phyloP scores from a whole-genome alignment of 495 filamentous ascomycete species.

The Penicillium paxilli region DNA sequence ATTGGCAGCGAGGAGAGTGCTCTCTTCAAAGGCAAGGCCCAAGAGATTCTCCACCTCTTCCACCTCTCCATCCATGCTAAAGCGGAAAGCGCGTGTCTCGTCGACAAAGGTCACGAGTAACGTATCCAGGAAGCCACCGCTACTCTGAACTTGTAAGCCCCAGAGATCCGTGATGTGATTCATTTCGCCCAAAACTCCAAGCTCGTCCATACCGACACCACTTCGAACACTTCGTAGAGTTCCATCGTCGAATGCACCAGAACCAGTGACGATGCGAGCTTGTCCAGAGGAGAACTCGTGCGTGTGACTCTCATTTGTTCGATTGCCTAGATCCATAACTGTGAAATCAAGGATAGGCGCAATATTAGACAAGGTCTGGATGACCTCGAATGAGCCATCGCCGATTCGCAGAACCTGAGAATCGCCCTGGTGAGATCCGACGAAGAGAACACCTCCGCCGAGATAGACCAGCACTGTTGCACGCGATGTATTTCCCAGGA shows the following conservation, averaged over 20 bases:
- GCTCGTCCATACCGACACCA: constrained; percentile 89
- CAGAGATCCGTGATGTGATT: constrained; percentile 71
- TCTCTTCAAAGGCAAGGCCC: constrained; percentile 66
- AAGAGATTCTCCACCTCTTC: constrained; percentile 78
- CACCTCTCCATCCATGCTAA: constrained; percentile 72
- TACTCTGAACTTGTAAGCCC: constrained; percentile 54
- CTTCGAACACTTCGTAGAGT: constrained; percentile 86
- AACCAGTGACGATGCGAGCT: constrained; percentile 88
- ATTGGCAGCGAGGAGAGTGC: constrained; percentile 71
- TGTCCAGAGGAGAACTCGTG: constrained; percentile 95
- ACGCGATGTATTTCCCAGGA: constrained; percentile 69
- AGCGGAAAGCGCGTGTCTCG: constrained; percentile 81
- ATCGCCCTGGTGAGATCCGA: constrained; percentile 91
- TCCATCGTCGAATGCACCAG: constrained; percentile 83
- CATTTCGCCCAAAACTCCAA: constrained; percentile 81
- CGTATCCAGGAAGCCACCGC: constrained; percentile 57
- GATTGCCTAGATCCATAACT: constrained; percentile 91
- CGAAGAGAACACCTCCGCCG: constrained; percentile 70
- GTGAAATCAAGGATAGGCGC: constrained; percentile 91
- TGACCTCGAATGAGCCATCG: constrained; percentile 54
- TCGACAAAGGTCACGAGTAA: constrained; percentile 79
- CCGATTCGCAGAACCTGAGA: constrained; percentile 76
- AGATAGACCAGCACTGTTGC: constrained; percentile 79
- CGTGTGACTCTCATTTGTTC: constrained; percentile 70
- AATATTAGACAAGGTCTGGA: constrained; percentile 82